Percentiles rank a stretch among this genome's conserved stretches.
Evolutionary conservation across 2,329 filamentous ascomycete genomes (phyloP).

Genomic region (Corinectria fuckeliana): DNA sequence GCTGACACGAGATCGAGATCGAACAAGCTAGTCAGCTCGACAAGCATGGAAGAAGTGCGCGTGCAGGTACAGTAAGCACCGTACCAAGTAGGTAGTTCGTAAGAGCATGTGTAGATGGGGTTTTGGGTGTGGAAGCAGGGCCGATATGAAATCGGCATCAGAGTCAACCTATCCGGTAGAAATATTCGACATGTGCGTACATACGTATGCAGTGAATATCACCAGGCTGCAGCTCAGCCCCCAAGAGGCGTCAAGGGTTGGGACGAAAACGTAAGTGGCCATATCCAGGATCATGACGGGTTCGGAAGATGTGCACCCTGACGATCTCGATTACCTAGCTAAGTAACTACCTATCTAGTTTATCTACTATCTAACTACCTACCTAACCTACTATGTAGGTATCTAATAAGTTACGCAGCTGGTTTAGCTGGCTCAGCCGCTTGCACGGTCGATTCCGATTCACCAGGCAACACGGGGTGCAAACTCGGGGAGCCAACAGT

Average conservation of each 20-base stretch:
- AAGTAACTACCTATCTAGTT: too few relatives aligned
- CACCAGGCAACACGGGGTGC: background rate
- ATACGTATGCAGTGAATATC: too few relatives aligned
- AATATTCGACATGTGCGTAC: too few relatives aligned
- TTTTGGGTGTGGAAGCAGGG: background rate
- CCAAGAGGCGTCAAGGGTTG: background rate
- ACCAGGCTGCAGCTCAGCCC: too few relatives aligned
- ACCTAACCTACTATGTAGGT: too few relatives aligned
- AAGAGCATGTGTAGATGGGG: background rate
- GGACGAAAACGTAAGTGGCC: too few relatives aligned
- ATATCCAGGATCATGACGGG: too few relatives aligned
- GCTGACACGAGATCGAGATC: background rate
- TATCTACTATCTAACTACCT: too few relatives aligned
- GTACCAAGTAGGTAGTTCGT: background rate
- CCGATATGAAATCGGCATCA: background rate
- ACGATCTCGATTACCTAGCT: too few relatives aligned
- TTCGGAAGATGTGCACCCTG: too few relatives aligned
- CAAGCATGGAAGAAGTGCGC: background rate
- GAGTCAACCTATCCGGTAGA: background rate
- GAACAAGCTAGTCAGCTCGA: background rate
- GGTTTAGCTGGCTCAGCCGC: too few relatives aligned
- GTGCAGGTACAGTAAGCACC: background rate
- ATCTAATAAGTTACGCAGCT: too few relatives aligned
- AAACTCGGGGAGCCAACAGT: background rate
- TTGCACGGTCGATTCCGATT: background rate